Conservation (phyloP, 495 filamentous ascomycete genomes). For the Apiosordaria backusii region DNA sequence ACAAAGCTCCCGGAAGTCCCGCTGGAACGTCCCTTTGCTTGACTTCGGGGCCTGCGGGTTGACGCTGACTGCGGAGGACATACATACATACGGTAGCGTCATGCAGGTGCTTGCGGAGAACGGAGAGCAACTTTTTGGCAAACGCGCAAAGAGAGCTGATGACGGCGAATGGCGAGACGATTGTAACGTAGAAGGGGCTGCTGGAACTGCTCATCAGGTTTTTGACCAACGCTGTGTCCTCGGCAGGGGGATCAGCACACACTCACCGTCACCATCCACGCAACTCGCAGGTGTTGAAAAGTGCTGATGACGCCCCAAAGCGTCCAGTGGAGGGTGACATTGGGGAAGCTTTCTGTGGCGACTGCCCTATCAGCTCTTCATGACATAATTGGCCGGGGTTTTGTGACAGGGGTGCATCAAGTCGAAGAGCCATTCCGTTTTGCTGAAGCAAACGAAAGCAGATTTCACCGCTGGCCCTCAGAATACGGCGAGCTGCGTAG, state of each 20-base stretch:
- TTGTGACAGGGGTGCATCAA: background rate
- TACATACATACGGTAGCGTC: no score
- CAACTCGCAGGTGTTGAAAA: background rate
- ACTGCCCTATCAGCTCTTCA: slow-evolving; percentile 8
- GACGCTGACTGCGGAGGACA: background rate
- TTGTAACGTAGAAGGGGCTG: no score
- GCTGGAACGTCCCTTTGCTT: slow-evolving; percentile 4
- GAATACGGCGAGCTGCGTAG: background rate
- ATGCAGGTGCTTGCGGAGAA: slow-evolving; percentile 6
- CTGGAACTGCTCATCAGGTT: background rate
- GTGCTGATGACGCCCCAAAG: background rate
- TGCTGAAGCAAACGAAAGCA: background rate
- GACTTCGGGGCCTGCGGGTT: background rate
- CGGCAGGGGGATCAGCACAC: slow-evolving; percentile 5
- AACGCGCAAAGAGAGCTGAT: background rate
- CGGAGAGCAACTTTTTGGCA: slow-evolving; percentile 1
- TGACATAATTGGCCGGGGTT: slow-evolving; percentile 11
- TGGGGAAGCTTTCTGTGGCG: slow-evolving; percentile 5
- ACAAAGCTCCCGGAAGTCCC: slow-evolving; percentile 19
- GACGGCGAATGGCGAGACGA: background rate
- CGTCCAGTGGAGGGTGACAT: background rate
- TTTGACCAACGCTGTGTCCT: background rate
- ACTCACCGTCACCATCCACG: background rate
- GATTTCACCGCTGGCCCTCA: background rate
- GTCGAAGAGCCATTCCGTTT: slow-evolving; percentile 8